phyloP scores from a whole-genome alignment of 306 rosid species.

The Dryas alaskensis region DNA sequence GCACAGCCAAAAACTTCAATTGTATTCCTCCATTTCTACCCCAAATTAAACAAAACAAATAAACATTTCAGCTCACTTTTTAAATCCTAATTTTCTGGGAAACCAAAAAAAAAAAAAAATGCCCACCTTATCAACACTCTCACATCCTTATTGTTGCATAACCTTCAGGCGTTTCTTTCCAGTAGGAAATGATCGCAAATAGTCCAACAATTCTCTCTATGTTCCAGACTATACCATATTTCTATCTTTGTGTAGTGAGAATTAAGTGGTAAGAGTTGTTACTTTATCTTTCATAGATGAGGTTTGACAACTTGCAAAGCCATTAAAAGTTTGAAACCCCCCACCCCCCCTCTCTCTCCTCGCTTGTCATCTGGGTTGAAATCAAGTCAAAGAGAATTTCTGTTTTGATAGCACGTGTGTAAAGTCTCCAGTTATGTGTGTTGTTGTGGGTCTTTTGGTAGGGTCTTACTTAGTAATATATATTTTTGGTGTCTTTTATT shows the following conservation, averaged over 20 bases:
- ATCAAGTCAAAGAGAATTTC: neutral
- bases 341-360: neutral
- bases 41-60: no score
- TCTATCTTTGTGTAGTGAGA: neutral
- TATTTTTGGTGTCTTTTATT: conserved; percentile 21
- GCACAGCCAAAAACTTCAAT: no score
- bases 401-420: neutral
- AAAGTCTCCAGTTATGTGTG: neutral
- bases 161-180: neutral
- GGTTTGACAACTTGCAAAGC: neutral
- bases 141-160: neutral
- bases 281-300: neutral
- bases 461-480: conserved; percentile 18
- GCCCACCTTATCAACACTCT: no score
- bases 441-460: neutral
- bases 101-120: no score
- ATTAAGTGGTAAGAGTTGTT: neutral
- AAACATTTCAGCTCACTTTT: no score
- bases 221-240: neutral
- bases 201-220: neutral
- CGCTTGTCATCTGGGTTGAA: neutral
- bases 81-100: no score
- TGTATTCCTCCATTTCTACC: no score
- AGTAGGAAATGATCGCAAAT: neutral
- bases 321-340: neutral